Conservation (phyloP, 768 basidiomycete species). For the Panus rudis region DNA sequence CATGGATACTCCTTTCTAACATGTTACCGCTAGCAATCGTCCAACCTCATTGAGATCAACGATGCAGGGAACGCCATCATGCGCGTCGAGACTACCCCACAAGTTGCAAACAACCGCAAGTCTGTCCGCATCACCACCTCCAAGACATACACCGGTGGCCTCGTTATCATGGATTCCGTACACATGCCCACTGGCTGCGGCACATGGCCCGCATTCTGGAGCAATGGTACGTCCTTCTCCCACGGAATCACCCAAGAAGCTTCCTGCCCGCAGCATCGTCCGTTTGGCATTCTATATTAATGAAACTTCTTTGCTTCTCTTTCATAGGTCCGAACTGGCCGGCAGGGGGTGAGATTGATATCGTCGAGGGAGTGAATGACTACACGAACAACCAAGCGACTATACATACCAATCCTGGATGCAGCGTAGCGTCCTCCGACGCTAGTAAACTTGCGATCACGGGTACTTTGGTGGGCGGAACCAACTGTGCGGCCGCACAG, state of each 20-base stretch:
- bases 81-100: slow-evolving; percentile 79
- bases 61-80: slow-evolving; percentile 72
- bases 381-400: slow-evolving; percentile 80
- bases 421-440: slow-evolving; percentile 47
- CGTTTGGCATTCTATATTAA: no score
- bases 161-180: slow-evolving; percentile 76
- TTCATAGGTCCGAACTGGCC: slow-evolving; percentile 61
- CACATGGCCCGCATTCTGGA: slow-evolving; percentile 61
- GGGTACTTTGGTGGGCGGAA: slow-evolving; percentile 60
- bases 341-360: slow-evolving; percentile 71
- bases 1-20: slow-evolving; percentile 4
- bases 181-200: slow-evolving; percentile 92
- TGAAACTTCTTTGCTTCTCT: no score
- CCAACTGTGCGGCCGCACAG: slow-evolving; percentile 63
- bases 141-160: slow-evolving; percentile 50
- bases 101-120: slow-evolving; percentile 54
- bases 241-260: background rate
- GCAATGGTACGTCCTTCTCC: slow-evolving; percentile 23
- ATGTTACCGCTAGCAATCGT: slow-evolving; percentile 34
- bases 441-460: slow-evolving; percentile 45
- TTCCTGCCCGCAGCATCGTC: background rate
- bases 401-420: slow-evolving; percentile 71
- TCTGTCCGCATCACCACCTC: slow-evolving; percentile 74
- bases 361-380: slow-evolving; percentile 76
- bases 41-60: slow-evolving; percentile 62